Base-by-base conservation (phyloP, 805 yeast genomes). In the Candida krabiensis region DNA sequence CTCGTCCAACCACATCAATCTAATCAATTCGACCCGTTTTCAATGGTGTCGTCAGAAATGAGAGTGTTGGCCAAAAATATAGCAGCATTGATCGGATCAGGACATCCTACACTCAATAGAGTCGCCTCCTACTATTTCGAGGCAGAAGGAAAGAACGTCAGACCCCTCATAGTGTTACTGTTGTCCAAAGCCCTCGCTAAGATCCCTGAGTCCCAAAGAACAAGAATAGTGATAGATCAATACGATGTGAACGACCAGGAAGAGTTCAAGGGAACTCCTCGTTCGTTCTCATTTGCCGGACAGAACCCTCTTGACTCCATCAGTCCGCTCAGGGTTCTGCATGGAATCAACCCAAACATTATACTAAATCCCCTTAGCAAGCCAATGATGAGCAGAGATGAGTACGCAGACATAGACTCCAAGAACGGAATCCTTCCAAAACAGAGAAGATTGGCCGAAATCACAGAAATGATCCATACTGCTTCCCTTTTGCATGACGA, bases 391-490 rank as follows among this genome's bases (percentile, higher is more conserved):
- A 70, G 77, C 26, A 68, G 83, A 37, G 88, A 91, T 0, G 70
- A 77, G 32, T 61, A 68, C 43, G 50, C 50, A 13, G 67, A 64
- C 40, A 75, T 75, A 34, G 77, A 75, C 43, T 64, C 71, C 12
- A 67, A 77, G 40, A 77, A 78, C 51, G 96, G 96, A 2, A 87
- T 93, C 34, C 69, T 91, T 41, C 98, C 99, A 31, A 89, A 93
- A 51, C 99, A 93, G 66, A 74, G 98, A 49, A 75, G 99, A 41
- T 71, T 93, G 38, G 98, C 99, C 1, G 99, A 93, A 66, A 91
- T 93, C 53, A 96, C 91, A 8, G 99, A 93, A 65, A 86, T 93
- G 96, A 93, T 93, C 49, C 99, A 93, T 62, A 93, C 98, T 1
- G 98, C 99, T 3, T 85, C 96, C 9, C 67, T 93, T 47, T 73